These are phyloP conservation scores for Cicer bijugum DNA, from an alignment of 306 rosid genomes.

Conservation along the genomic window DNA sequence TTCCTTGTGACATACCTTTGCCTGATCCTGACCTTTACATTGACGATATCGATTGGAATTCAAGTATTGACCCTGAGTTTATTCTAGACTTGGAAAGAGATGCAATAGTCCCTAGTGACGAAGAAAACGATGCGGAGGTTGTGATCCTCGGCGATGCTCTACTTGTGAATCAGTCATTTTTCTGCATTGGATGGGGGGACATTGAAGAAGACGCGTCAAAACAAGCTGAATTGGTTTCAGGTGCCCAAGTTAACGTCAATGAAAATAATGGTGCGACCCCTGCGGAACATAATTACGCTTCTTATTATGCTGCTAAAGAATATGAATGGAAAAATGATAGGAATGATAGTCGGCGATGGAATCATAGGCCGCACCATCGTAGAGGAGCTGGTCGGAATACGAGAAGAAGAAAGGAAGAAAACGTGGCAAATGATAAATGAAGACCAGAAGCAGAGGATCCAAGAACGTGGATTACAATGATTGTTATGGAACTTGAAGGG, in stretches of 20 bases:
- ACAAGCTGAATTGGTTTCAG: constrained; percentile 16
- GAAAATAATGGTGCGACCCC: constrained; percentile 35
- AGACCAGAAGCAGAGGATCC: constrained; percentile 11
- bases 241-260: constrained; percentile 18
- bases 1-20: constrained; percentile 51
- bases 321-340: constrained; percentile 42
- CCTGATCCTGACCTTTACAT: constrained; percentile 66
- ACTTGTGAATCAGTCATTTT: constrained; percentile 35
- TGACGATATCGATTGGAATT: constrained; percentile 64
- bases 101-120: constrained; percentile 7
- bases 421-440: constrained; percentile 40
- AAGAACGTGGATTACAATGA: constrained; percentile 28
- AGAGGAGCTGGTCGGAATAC: constrained; percentile 37
- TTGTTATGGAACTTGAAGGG: constrained; percentile 34
- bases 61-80: constrained; percentile 55
- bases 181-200: not conserved
- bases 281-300: constrained; percentile 31
- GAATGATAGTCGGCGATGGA: constrained; percentile 45
- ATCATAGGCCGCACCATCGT: constrained; percentile 39
- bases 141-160: constrained; percentile 44
- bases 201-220: constrained; percentile 30
- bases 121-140: constrained; percentile 37
- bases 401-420: constrained; percentile 39
- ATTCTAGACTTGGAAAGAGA: constrained; percentile 61
- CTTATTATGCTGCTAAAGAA: constrained; percentile 32